phyloP scores from a whole-genome alignment of 2,329 filamentous ascomycete species.

The Penicillium brevicompactum region DNA sequence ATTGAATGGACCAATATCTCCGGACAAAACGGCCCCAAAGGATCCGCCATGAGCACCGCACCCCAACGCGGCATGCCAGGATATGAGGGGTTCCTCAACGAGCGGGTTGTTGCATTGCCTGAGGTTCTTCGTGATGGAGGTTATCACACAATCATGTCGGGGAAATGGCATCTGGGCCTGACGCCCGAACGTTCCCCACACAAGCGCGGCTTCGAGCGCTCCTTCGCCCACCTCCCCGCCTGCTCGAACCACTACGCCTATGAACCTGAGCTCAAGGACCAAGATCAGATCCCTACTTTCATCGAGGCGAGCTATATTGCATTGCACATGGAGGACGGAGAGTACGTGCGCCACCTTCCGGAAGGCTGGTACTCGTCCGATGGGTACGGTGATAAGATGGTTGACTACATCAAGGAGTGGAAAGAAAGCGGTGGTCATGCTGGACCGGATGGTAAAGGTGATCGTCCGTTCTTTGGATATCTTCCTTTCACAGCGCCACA shows the following conservation, averaged over 20 bases:
- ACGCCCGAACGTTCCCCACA: constrained; percentile 59
- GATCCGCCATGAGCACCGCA: constrained; percentile 54
- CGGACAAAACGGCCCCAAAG: constrained; percentile 56
- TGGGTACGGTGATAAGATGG: constrained; percentile 55
- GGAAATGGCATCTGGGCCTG: constrained; percentile 66
- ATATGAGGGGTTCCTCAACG: constrained; percentile 66
- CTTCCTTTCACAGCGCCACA: constrained; percentile 65
- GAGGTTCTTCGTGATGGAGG: constrained; percentile 61
- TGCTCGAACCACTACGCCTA: constrained; percentile 62
- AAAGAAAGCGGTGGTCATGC: constrained; percentile 35
- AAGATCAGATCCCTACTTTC: constrained; percentile 45
- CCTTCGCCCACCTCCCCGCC: constrained; percentile 62
- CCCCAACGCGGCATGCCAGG: constrained; percentile 61
- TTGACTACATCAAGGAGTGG: constrained; percentile 55
- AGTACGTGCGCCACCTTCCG: constrained; percentile 49
- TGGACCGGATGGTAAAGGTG: constrained; percentile 26
- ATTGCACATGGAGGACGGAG: constrained; percentile 49
- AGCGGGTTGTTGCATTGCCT: constrained; percentile 59
- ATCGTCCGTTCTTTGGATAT: constrained; percentile 60
- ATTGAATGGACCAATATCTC: constrained; percentile 60
- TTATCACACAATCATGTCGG: constrained; percentile 63
- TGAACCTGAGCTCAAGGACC: constrained; percentile 47
- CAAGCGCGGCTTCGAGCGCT: constrained; percentile 60
- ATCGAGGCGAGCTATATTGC: constrained; percentile 47
- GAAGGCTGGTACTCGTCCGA: constrained; percentile 59